A percentile compares a stretch with the other conserved stretches of the same genome.
phyloP scores from a whole-genome alignment of 305 asterid species.

The Solanum hybrid region DNA sequence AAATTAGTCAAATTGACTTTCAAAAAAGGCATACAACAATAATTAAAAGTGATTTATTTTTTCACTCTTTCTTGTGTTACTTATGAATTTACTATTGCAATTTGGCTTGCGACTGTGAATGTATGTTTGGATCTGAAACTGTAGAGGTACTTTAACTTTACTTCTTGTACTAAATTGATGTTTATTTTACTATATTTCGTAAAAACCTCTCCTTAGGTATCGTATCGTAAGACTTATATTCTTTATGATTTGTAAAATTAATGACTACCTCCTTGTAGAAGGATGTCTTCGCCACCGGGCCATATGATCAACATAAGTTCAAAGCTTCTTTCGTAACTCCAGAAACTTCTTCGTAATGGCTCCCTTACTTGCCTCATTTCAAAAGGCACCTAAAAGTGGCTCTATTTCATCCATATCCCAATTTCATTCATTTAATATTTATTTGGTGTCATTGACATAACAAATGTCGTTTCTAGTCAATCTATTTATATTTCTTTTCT shows the following conservation, averaged over 20 bases:
- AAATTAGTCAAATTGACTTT: too few species aligned
- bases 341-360: too few species aligned
- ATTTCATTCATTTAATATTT: too few species aligned
- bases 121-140: background rate
- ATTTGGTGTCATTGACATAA: too few species aligned
- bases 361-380: background rate
- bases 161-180: background rate
- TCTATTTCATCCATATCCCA: background rate
- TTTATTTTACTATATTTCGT: background rate
- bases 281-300: background rate
- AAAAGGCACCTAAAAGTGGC: background rate
- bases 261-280: background rate
- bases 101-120: background rate
- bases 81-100: background rate
- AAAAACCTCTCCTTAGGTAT: background rate
- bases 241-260: background rate
- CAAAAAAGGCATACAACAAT: rapidly evolving
- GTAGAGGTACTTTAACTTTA: background rate
- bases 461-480: background rate
- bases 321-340: background rate
- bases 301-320: background rate
- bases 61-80: background rate
- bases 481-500: too few species aligned
- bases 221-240: background rate
- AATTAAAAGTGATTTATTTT: too few species aligned